Conservation (phyloP, 2,329 filamentous ascomycete species). For the Cladosporium cucumerinum region DNA sequence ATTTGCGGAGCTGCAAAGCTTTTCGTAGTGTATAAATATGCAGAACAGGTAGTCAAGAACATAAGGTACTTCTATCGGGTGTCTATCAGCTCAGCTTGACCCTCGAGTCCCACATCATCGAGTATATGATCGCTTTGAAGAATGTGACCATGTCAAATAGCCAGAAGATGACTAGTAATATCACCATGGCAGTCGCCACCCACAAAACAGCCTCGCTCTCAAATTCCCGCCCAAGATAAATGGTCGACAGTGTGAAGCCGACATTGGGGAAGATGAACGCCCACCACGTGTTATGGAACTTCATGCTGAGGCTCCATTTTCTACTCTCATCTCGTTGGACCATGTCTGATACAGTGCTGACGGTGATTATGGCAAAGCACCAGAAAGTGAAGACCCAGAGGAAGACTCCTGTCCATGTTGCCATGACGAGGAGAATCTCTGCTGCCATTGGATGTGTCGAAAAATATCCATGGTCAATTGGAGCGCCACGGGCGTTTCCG, state of each 20-base stretch:
- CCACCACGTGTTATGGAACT: conserved; percentile 53
- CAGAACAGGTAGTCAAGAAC: too few relatives aligned
- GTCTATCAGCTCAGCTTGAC: conserved; percentile 7
- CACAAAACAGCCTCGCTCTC: conserved; percentile 52
- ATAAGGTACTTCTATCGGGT: too few relatives aligned
- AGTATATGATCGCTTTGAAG: conserved; percentile 51
- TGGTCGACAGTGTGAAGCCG: conserved; percentile 59
- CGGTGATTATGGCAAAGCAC: conserved; percentile 36
- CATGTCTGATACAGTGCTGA: conserved; percentile 21
- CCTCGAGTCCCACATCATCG: not conserved
- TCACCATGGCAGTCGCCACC: conserved; percentile 55
- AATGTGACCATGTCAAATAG: conserved; percentile 51
- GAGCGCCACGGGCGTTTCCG: conserved; percentile 25
- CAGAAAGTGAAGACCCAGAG: conserved; percentile 51
- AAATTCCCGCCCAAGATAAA: conserved; percentile 52
- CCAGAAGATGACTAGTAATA: conserved; percentile 55
- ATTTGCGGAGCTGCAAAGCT: too few relatives aligned
- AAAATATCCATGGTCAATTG: conserved; percentile 24
- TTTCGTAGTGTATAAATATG: too few relatives aligned
- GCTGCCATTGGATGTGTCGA: conserved; percentile 21
- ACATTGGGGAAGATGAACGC: conserved; percentile 65
- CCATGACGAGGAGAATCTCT: conserved; percentile 25
- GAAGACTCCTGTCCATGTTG: conserved; percentile 39
- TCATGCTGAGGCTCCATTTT: conserved; percentile 20
- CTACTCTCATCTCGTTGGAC: conserved; percentile 2